Conservation (phyloP, 805 yeast species). For the Nematodospora valgi region DNA sequence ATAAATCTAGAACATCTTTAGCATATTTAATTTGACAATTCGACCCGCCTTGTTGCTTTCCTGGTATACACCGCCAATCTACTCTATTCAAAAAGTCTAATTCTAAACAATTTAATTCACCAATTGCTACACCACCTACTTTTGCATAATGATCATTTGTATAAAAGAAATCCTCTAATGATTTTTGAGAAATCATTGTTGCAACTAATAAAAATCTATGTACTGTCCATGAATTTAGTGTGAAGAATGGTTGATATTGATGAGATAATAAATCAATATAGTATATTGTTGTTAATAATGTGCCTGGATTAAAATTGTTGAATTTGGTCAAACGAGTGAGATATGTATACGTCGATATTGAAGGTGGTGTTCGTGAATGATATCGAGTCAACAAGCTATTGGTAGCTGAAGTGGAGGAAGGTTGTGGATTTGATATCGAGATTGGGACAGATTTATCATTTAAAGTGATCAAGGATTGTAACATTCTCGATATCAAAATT, state of each 20-base stretch:
- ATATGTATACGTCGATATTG: constrained; percentile 76
- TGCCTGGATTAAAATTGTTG: constrained; percentile 81
- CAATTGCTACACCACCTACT: constrained; percentile 87
- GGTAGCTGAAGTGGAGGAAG: constrained; percentile 17
- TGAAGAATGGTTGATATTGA: constrained; percentile 70
- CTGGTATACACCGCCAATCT: constrained; percentile 56
- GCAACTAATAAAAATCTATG: constrained; percentile 89
- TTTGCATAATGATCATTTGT: constrained; percentile 92
- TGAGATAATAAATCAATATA: constrained; percentile 82
- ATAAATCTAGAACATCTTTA: constrained; percentile 37
- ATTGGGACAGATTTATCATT: constrained; percentile 59
- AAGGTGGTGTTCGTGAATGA: constrained; percentile 92
- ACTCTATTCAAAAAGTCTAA: constrained; percentile 81
- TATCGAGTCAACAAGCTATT: constrained; percentile 65
- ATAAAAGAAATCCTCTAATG: constrained; percentile 89
- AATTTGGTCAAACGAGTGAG: constrained; percentile 73
- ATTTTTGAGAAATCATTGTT: constrained; percentile 86
- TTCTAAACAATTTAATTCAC: constrained; percentile 83
- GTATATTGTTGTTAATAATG: constrained; percentile 77
- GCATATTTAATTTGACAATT: constrained; percentile 25
- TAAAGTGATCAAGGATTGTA: constrained; percentile 65
- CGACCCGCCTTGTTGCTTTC: constrained; percentile 18
- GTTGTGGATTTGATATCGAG: constrained; percentile 25
- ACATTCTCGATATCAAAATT: constrained; percentile 72
- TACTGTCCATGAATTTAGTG: constrained; percentile 86